Base-by-base conservation (phyloP, 768 basidiomycete genomes). In the Strobilomyces echinocephalus region DNA sequence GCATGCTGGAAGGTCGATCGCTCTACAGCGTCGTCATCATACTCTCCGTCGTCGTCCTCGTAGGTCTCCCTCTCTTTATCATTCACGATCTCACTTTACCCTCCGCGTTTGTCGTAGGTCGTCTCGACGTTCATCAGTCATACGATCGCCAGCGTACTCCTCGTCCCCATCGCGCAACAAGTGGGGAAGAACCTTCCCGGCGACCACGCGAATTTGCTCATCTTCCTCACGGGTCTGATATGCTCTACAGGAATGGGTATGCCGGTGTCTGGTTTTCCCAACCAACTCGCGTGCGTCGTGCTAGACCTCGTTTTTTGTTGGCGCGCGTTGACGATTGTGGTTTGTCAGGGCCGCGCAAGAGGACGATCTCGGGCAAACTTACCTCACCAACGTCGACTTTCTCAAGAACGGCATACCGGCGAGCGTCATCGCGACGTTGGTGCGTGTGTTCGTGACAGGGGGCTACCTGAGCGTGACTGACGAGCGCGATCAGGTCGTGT, bases 261-360 rank as follows among this genome's bases (percentile, higher is more conserved):
- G 81, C 95, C 95, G 3, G 94, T 98, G 36, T 94, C 91, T 56
- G 97, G 97, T n/a, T 99, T 98, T 77, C 95, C 95, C 0, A 97
- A 97, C 69, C 92, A 97, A 73, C 94, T 92, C 46, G 92, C 93
- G 94, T 95, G 71, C 62, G 88, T 56, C 14, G 14, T 34, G 30
- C 9, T 15, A 18, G 12, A 11, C 38, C 36, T 10, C 15, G 18
- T 43, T 28, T 3, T 15, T 21, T 1, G 11, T 12, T 35, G 15
- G 16, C n/a, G 11, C 36, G 54, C 3, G 50, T 21, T 24, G 21
- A 45, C 3, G 14, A 6, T 3, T 15, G 11, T 40, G 42, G 8
- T n/a, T 43, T 35, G 40, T 35, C 63, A 91, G 89, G 46, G 91
- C 91, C 5, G 91, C 91, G 8, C 91, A 95, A 68, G 95, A 97